Evolutionary conservation across 768 basidiomycete genomes (phyloP).

Genomic region (Gloeopeniophorella convolvens): DNA sequence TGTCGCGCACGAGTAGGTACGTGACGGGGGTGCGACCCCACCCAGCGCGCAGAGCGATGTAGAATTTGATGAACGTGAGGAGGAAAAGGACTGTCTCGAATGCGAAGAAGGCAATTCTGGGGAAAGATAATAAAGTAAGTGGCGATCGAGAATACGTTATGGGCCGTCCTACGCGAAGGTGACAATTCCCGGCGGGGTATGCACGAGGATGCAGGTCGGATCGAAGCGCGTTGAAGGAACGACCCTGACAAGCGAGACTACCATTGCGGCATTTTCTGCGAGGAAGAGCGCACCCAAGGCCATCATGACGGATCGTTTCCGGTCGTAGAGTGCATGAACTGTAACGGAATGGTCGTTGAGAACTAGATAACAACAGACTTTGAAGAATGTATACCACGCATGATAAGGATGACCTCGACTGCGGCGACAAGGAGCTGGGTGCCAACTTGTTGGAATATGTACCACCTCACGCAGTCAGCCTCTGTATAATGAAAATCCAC

Average conservation of each 20-base stretch:
- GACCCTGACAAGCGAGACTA: slow-evolving; percentile 4
- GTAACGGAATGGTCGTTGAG: neutral
- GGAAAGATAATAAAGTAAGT: neutral
- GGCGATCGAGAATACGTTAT: neutral
- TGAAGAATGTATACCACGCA: slow-evolving; percentile 22
- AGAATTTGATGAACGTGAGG: slow-evolving; percentile 23
- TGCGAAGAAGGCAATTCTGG: slow-evolving; percentile 23
- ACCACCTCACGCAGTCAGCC: slow-evolving; percentile 19
- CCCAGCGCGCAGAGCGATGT: slow-evolving; percentile 19
- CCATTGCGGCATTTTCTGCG: slow-evolving; percentile 15
- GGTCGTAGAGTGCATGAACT: slow-evolving; percentile 20
- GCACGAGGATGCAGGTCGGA: slow-evolving; percentile 5
- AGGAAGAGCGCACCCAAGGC: slow-evolving; percentile 6
- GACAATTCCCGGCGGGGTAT: slow-evolving; percentile 9
- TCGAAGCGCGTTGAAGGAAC: slow-evolving; percentile 12
- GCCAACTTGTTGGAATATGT: slow-evolving; percentile 12
- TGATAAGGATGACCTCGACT: slow-evolving; percentile 24
- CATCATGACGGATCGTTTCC: slow-evolving; percentile 5
- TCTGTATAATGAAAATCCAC: slow-evolving; percentile 19
- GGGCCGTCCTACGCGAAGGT: slow-evolving; percentile 9
- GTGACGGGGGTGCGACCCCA: slow-evolving; percentile 23
- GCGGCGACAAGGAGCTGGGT: slow-evolving; percentile 16
- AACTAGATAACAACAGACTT: neutral
- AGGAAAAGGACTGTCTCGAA: slow-evolving; percentile 25
- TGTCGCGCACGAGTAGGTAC: slow-evolving; percentile 23